Conservation (phyloP, 805 yeast genomes). For the Pichia nakasei region DNA sequence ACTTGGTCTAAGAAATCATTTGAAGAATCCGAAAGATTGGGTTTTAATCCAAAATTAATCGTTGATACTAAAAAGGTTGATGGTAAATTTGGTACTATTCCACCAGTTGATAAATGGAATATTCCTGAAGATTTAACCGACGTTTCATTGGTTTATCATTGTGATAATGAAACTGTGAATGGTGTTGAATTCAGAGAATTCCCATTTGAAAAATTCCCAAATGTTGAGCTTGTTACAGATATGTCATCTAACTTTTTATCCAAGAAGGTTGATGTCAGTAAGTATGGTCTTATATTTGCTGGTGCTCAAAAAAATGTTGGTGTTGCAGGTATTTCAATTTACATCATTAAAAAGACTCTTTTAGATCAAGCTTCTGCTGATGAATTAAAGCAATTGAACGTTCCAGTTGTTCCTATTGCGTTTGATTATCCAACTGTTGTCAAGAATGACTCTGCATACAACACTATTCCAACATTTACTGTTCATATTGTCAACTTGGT, state of each 20-base stretch:
- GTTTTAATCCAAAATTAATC: conserved; percentile 62
- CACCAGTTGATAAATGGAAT: conserved; percentile 55
- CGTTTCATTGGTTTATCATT: conserved; percentile 78
- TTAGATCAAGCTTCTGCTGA: conserved; percentile 59
- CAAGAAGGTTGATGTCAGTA: conserved; percentile 67
- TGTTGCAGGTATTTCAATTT: conserved; percentile 87
- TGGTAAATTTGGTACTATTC: conserved; percentile 61
- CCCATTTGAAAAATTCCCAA: conserved; percentile 50
- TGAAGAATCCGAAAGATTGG: conserved; percentile 82
- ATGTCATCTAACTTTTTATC: conserved; percentile 91
- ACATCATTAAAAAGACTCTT: conserved; percentile 77
- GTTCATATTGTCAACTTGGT: conserved; percentile 80
- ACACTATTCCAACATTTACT: conserved; percentile 92
- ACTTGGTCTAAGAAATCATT: conserved; percentile 85
- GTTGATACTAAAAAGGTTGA: conserved; percentile 50
- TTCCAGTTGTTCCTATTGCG: conserved; percentile 87
- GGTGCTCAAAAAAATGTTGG: conserved; percentile 99
- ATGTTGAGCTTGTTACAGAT: conserved; percentile 83
- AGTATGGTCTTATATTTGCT: conserved; percentile 86
- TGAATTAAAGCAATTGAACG: conserved; percentile 44
- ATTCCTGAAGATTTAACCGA: conserved; percentile 49
- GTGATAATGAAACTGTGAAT: conserved; percentile 96
- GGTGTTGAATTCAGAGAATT: conserved; percentile 70
- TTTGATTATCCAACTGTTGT: conserved; percentile 81
- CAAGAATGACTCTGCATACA: conserved; percentile 85